phyloP scores from a whole-genome alignment of 768 basidiomycete species.

The Boletus vermiculosoides region DNA sequence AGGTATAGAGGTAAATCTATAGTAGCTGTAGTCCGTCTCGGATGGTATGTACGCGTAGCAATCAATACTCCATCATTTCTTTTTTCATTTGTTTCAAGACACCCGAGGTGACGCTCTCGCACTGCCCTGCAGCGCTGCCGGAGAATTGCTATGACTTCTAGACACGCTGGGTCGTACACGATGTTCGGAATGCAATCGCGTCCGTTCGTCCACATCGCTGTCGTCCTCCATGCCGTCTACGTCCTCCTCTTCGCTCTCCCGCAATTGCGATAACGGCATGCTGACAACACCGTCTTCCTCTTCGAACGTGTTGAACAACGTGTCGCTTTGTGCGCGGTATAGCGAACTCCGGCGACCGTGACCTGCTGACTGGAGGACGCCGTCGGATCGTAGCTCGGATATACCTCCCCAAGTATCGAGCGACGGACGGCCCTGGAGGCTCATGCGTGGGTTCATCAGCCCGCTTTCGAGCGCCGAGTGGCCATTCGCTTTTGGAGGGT shows the following conservation, averaged over 20 bases:
- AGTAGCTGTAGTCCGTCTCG: conserved; percentile 28
- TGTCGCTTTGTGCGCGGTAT: conserved; percentile 61
- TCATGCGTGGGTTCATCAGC: conserved; percentile 74
- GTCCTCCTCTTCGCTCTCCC: conserved; percentile 64
- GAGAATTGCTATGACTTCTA: conserved; percentile 57
- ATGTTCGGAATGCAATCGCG: conserved; percentile 30
- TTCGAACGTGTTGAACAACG: conserved; percentile 78
- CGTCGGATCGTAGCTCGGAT: conserved; percentile 31
- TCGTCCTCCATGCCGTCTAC: conserved; percentile 44
- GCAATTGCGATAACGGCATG: conserved; percentile 59
- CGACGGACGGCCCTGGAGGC: conserved; percentile 77
- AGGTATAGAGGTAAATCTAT: conserved; percentile 29
- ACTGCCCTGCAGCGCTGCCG: conserved; percentile 34
- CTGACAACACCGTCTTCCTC: conserved; percentile 29
- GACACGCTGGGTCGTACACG: conserved; percentile 36
- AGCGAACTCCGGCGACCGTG: conserved; percentile 68
- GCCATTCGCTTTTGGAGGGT: conserved; percentile 41
- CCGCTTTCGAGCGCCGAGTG: conserved; percentile 63
- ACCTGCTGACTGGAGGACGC: conserved; percentile 29
- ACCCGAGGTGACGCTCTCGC: conserved; percentile 20
- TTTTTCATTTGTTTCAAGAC: conserved; percentile 11
- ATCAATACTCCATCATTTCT: background rate
- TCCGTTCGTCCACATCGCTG: conserved; percentile 47
- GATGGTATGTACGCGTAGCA: conserved; percentile 15
- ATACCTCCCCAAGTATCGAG: conserved; percentile 68